Conservation (phyloP, 208 protist species). For the Wallacemonas sp. region DNA sequence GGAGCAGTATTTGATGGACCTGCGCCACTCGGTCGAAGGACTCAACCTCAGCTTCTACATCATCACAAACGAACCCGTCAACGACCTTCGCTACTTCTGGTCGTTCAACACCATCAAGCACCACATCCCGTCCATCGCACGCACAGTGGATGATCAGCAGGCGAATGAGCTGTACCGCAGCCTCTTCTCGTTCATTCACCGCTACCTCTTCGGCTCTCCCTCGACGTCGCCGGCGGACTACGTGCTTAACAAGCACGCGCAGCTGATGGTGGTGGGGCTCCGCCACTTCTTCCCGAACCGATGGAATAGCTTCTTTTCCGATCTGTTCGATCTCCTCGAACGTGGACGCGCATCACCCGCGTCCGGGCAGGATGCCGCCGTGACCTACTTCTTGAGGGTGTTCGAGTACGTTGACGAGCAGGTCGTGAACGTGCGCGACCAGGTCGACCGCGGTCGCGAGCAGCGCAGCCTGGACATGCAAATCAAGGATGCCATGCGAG, state of each 20-base stretch:
- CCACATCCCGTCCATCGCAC: conserved; percentile 45
- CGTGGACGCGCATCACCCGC: conserved; percentile 16
- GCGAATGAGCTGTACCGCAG: conserved; percentile 59
- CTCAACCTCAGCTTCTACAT: conserved; percentile 72
- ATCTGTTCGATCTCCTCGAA: conserved; percentile 58
- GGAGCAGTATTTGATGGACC: conserved; percentile 70
- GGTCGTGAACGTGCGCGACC: conserved; percentile 65
- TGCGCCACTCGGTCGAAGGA: conserved; percentile 55
- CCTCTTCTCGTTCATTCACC: conserved; percentile 69
- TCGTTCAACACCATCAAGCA: conserved; percentile 80
- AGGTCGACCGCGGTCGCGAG: conserved; percentile 43
- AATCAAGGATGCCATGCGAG: conserved; percentile 80
- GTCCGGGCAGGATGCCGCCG: conserved; percentile 27
- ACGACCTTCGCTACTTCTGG: conserved; percentile 72
- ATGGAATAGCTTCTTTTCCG: conserved; percentile 63
- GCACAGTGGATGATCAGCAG: conserved; percentile 28
- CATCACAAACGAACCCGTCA: conserved; percentile 56
- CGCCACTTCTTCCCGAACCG: conserved; percentile 66
- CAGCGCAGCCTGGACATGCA: conserved; percentile 67
- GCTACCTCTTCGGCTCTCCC: conserved; percentile 39
- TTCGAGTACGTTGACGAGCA: conserved; percentile 87
- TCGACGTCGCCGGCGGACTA: conserved; percentile 35
- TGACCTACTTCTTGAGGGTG: conserved; percentile 69
- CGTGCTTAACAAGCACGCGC: conserved; percentile 82
- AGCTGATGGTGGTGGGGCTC: conserved; percentile 70